Conservation (phyloP, 2,329 filamentous ascomycete species). For the Pseudocercospora eumusae region DNA sequence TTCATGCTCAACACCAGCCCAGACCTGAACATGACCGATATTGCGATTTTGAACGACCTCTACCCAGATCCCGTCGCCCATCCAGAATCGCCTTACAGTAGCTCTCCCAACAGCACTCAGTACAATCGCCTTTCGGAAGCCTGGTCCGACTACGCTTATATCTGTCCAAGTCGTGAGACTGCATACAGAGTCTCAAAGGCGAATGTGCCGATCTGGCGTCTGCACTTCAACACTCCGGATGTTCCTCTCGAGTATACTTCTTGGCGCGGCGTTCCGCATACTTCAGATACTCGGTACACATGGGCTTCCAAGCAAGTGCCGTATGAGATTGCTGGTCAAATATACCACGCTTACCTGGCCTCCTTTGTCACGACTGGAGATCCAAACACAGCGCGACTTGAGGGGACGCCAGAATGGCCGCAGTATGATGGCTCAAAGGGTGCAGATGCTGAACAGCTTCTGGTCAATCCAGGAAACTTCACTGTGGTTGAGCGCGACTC, state of each 20-base stretch:
- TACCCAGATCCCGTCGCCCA: conserved; percentile 61
- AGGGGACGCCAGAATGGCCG: conserved; percentile 37
- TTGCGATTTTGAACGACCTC: conserved; percentile 56
- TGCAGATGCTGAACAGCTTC: conserved; percentile 19
- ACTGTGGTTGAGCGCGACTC: conserved; percentile 21
- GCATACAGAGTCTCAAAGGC: conserved; percentile 46
- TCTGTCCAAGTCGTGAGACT: conserved; percentile 63
- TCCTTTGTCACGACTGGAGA: conserved; percentile 42
- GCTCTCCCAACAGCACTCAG: conserved; percentile 44
- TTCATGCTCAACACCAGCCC: conserved; percentile 68
- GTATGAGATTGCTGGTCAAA: conserved; percentile 15
- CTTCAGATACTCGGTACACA: conserved; percentile 23
- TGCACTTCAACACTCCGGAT: conserved; percentile 22
- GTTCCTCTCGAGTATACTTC: conserved; percentile 12
- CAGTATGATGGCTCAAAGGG: conserved; percentile 30
- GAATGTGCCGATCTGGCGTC: conserved; percentile 19
- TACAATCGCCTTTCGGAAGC: conserved; percentile 61
- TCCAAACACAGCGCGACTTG: conserved; percentile 37
- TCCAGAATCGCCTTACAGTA: conserved; percentile 45
- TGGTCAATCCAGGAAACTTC: conserved; percentile 19
- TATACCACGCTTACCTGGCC: conserved; percentile 42
- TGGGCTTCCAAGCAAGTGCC: conserved; percentile 19
- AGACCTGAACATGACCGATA: conserved; percentile 53
- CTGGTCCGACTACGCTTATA: conserved; percentile 66
- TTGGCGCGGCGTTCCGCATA: conserved; percentile 22